These are phyloP conservation scores for Hericium erinaceus DNA, from an alignment of 768 basidiomycete species.

Conservation along the genomic window DNA sequence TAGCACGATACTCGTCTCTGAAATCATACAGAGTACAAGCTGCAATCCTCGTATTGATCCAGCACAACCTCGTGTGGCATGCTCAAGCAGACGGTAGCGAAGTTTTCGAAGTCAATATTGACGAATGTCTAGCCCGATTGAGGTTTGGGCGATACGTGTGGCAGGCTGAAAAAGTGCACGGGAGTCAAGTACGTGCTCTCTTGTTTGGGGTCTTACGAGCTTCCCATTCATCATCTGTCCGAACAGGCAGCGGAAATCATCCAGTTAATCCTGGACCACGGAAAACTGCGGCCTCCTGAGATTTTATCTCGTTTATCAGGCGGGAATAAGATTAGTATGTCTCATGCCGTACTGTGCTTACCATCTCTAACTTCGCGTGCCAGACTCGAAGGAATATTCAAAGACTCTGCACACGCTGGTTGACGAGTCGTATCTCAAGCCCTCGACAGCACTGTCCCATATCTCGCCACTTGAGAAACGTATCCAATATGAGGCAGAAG, in stretches of 20 bases:
- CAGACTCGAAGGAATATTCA: conserved; percentile 36
- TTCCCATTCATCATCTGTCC: not conserved
- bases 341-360: not conserved
- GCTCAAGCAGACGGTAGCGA: conserved; percentile 60
- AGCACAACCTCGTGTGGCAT: conserved; percentile 91
- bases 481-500: conserved; percentile 74
- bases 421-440: conserved; percentile 64
- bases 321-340: conserved; percentile 51
- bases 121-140: conserved; percentile 74
- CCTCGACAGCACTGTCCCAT: conserved; percentile 71
- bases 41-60: conserved; percentile 68
- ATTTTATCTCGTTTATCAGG: conserved; percentile 45
- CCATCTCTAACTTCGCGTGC: conserved; percentile 13
- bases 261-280: conserved; percentile 70
- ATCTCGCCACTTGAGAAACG: conserved; percentile 72
- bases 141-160: conserved; percentile 79
- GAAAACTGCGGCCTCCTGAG: conserved; percentile 73
- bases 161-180: conserved; percentile 63
- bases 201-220: not conserved
- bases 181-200: conserved; percentile 48
- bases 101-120: conserved; percentile 71
- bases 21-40: conserved; percentile 62
- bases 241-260: conserved; percentile 70
- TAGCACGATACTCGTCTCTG: conserved; percentile 60
- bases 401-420: conserved; percentile 65